Conservation (phyloP, 2,329 filamentous ascomycete species). For the Pseudonectria buxi region DNA sequence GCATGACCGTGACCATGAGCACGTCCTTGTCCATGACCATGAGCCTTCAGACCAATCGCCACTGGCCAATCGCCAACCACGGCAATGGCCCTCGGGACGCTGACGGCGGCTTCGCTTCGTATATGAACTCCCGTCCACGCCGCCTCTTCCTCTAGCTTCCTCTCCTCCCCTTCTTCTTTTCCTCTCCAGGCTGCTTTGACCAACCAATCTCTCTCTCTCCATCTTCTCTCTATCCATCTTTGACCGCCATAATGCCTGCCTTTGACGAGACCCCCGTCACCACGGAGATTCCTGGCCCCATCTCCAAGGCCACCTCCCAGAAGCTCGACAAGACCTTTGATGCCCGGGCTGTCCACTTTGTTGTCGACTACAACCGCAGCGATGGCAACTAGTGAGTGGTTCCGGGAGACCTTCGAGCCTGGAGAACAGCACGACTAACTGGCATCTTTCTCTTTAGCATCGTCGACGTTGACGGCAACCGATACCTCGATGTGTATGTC, state of each 20-base stretch:
- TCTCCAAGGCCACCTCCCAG: conserved; percentile 32
- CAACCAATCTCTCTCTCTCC: too few relatives aligned
- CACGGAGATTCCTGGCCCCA: conserved; percentile 34
- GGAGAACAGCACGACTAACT: background rate
- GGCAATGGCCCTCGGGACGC: too few relatives aligned
- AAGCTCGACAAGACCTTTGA: conserved; percentile 44
- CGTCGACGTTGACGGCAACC: conserved; percentile 44
- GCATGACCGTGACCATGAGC: too few relatives aligned
- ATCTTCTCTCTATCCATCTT: conserved; percentile 4
- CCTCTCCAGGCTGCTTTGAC: too few relatives aligned
- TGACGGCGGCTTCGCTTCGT: too few relatives aligned
- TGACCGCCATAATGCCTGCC: conserved; percentile 23
- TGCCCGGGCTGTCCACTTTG: conserved; percentile 44
- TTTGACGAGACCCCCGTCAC: conserved; percentile 27
- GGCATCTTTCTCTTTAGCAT: conserved; percentile 22
- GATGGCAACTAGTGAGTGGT: conserved; percentile 39
- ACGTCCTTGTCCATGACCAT: too few relatives aligned
- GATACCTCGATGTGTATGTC: conserved; percentile 41
- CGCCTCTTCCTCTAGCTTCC: too few relatives aligned
- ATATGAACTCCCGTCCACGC: too few relatives aligned
- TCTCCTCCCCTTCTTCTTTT: too few relatives aligned
- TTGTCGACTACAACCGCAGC: conserved; percentile 47
- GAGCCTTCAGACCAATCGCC: too few relatives aligned
- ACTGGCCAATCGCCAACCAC: too few relatives aligned
- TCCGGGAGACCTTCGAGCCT: background rate